Conservation (phyloP, 306 rosid genomes). For the Castanopsis chinensis region DNA sequence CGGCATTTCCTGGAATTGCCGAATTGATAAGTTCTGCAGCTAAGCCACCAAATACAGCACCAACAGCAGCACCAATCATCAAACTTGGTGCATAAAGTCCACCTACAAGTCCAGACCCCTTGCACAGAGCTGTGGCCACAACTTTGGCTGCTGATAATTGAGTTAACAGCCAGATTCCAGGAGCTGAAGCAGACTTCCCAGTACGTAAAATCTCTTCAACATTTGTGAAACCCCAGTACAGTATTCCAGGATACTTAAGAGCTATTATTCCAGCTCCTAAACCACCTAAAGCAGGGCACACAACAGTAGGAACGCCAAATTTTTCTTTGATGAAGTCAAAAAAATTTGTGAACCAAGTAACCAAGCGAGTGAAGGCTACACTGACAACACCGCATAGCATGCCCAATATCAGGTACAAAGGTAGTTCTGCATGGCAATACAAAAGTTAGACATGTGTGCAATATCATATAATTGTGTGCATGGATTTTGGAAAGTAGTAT, state of each 20-base stretch:
- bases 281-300: constrained; percentile 97
- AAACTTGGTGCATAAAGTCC: constrained; percentile 99
- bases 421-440: constrained; percentile 74
- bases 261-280: constrained; percentile 96
- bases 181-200: constrained; percentile 93
- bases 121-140: constrained; percentile 92
- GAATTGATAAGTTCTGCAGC: constrained; percentile 84
- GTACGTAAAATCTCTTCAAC: constrained; percentile 98
- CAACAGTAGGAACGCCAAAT: constrained; percentile 78
- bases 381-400: constrained; percentile 98
- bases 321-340: constrained; percentile 78
- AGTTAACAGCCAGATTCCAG: constrained; percentile 94
- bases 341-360: constrained; percentile 71
- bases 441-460: constrained; percentile 23
- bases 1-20: constrained; percentile 96
- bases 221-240: constrained; percentile 98
- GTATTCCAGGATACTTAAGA: constrained; percentile 95
- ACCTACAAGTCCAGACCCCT: constrained; percentile 98
- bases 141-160: constrained; percentile 87
- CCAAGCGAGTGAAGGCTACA: constrained; percentile 81
- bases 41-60: constrained; percentile 97
- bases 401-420: constrained; percentile 93
- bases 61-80: constrained; percentile 99
- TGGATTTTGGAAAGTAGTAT: not conserved
- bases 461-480: not conserved